phyloP scores from a whole-genome alignment of 495 filamentous ascomycete genomes.

The Tuber borchii region DNA sequence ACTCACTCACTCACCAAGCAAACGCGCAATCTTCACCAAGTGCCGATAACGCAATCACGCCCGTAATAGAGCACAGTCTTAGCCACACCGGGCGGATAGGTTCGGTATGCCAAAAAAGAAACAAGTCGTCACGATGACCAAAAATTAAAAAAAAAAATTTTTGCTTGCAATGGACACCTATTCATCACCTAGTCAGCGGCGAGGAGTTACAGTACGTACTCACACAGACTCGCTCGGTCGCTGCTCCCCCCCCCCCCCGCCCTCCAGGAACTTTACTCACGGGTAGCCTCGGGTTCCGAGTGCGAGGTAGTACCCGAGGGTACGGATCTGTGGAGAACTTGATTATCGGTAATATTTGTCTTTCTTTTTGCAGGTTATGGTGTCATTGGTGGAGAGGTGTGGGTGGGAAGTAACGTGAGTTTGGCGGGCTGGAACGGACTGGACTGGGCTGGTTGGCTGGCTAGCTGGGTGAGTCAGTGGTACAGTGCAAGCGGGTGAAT shows the following conservation, averaged over 20 bases:
- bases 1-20: not conserved
- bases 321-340: not conserved
- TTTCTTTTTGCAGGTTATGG: not conserved
- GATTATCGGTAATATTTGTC: not conserved
- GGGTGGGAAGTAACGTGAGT: not conserved
- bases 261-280: not conserved
- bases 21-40: not conserved
- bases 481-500: not conserved
- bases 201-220: no score
- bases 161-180: no score
- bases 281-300: not conserved
- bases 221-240: no score
- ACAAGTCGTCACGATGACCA: no score
- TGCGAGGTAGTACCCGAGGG: not conserved
- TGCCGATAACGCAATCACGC: no score
- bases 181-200: no score
- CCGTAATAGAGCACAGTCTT: no score
- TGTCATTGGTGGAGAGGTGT: not conserved
- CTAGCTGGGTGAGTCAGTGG: not conserved
- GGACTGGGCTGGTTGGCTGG: not conserved
- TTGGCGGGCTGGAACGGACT: not conserved
- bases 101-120: no score
- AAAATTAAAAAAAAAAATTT: no score
- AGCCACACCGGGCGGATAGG: no score
- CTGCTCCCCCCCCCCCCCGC: no score